Evolutionary conservation across 768 basidiomycete genomes (phyloP), one percentile per base, ranked within the genome.

Genomic region (Naganishia randhawae): DNA sequence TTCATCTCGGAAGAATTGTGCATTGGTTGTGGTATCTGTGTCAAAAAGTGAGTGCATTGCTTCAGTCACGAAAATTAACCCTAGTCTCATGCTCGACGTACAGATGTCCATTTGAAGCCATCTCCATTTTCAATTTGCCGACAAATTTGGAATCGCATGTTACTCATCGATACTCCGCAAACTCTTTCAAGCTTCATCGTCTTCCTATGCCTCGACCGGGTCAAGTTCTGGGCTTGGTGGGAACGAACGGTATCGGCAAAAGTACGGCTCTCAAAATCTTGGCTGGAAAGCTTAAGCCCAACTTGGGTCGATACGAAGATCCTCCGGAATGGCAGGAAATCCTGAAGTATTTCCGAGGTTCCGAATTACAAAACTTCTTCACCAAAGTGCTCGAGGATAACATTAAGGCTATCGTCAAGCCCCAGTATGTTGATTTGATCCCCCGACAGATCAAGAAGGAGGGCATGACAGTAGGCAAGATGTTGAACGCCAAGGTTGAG

Each of bases 251-350:
- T 87, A 99, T 98, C 72, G 96, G 96, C 65, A 99, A 99, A 84
- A 93, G 91, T 73, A 99, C 96, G 0, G 96, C 96, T 6, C 83
- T 99, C 67, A 98, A 98, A 82, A 90, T 99, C 69, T 82, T 99
- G 33, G 92, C 93, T 17, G 96, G 96, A 61, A 98, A 97, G 80
- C 50, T 69, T 27, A 51, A 54, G 41, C 66, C 65, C 29, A 99
- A 99, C 81, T 85, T 99, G 63, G 96, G 96, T 10, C 87, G 90
- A 73, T 99, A 96, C 79, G 96, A 98, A 77, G 91, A 96, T 78
- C 96, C 96, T 25, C 96, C 96, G 19, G 96, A 98, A 77, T 99
- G 96, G 96, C 88, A 92, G 79, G 96, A 98, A 78, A 97, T 99
- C 72, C 83, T 99, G 61, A 95, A 95, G 81, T 90, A 99, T 79